Conservation (phyloP, 305 asterid genomes). For the Rubia peregrina region DNA sequence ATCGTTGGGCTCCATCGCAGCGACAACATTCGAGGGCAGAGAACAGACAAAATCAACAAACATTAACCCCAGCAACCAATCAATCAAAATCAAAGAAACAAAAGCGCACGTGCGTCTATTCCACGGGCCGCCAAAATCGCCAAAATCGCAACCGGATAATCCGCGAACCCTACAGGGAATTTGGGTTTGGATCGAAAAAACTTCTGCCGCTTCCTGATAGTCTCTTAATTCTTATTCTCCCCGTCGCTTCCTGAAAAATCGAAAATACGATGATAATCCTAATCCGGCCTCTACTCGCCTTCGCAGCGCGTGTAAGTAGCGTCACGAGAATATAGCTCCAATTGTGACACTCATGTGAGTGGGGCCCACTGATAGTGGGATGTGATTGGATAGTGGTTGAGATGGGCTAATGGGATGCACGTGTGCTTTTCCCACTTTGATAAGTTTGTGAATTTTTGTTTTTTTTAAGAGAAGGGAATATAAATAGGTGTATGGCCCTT, state of each 20-base stretch:
- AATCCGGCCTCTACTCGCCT: conserved; percentile 29
- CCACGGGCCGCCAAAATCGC: conserved; percentile 27
- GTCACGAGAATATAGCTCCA: neutral
- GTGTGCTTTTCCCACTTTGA: conserved; percentile 12
- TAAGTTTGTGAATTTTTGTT: neutral
- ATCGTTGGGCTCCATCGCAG: conserved; percentile 37
- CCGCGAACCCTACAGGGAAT: neutral
- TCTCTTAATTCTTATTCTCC: neutral
- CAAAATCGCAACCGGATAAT: conserved; percentile 36
- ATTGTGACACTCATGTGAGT: neutral
- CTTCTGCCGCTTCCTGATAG: neutral
- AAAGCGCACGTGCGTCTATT: conserved; percentile 25
- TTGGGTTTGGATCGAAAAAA: neutral
- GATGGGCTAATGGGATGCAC: conserved; percentile 16
- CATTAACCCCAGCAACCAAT: neutral
- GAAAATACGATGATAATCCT: conserved; percentile 2
- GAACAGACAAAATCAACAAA: neutral
- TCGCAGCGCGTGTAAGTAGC: conserved; percentile 8
- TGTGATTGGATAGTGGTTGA: conserved; percentile 16
- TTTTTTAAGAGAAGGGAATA: neutral
- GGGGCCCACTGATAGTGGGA: conserved; percentile 21
- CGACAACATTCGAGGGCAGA: neutral
- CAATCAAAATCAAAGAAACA: neutral
- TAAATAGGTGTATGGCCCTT: neutral
- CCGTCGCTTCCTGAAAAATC: neutral